Percentiles rank a stretch among this genome's conserved stretches.
These are phyloP conservation scores for Corylus avellana DNA, from an alignment of 306 rosid genomes.

Conservation along the genomic window DNA sequence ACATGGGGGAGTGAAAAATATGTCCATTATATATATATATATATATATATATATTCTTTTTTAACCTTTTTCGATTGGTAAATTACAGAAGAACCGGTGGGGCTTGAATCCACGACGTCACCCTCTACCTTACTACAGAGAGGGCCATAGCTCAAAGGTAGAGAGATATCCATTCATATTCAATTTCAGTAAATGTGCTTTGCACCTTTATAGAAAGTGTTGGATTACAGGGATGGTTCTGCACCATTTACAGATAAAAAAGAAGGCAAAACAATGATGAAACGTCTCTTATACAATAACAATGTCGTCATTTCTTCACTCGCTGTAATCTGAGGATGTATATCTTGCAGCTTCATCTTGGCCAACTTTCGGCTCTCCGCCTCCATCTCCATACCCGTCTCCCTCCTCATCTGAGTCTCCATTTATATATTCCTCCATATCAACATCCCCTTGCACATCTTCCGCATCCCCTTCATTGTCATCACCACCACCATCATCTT, in stretches of 20 bases:
- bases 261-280: not conserved
- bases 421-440: slow-evolving; percentile 40
- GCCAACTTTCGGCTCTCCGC: slow-evolving; percentile 32
- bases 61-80: too few relatives aligned
- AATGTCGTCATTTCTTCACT: slow-evolving; percentile 16
- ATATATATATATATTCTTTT: too few relatives aligned
- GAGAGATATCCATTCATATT: not conserved
- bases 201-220: not conserved
- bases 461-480: slow-evolving; percentile 6
- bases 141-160: too few relatives aligned
- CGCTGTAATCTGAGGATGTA: slow-evolving; percentile 49
- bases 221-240: not conserved
- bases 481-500: slow-evolving; percentile 14
- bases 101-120: too few relatives aligned
- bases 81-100: too few relatives aligned
- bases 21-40: too few relatives aligned
- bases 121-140: too few relatives aligned
- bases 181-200: not conserved
- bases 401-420: slow-evolving; percentile 42
- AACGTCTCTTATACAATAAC: not conserved
- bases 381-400: slow-evolving; percentile 31
- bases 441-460: slow-evolving; percentile 37
- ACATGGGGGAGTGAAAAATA: too few relatives aligned
- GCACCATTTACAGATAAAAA: not conserved
- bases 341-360: slow-evolving; percentile 24